phyloP scores from a whole-genome alignment of 768 basidiomycete species.

The Cytidiella melzeri region DNA sequence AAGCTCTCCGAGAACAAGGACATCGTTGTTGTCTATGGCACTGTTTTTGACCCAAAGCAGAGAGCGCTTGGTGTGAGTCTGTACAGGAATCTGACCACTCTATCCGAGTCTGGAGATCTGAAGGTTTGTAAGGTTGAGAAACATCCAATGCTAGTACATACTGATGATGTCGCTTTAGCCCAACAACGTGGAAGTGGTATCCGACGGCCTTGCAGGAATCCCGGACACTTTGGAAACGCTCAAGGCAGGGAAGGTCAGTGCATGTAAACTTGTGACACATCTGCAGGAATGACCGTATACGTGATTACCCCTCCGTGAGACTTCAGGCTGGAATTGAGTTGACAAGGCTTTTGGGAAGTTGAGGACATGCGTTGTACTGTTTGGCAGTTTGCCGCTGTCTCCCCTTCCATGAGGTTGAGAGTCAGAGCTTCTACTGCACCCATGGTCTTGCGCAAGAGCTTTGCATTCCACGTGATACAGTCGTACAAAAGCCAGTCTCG shows the following conservation, averaged over 20 bases:
- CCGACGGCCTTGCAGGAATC: constrained; percentile 34
- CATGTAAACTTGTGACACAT: constrained; percentile 33
- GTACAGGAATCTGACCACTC: constrained; percentile 12
- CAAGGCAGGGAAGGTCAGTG: constrained; percentile 32
- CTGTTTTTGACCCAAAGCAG: constrained; percentile 7
- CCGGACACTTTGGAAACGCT: constrained; percentile 30
- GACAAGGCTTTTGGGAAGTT: too few relatives aligned
- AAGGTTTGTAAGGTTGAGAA: constrained; percentile 16
- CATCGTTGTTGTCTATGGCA: constrained; percentile 36
- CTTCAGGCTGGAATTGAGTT: too few relatives aligned
- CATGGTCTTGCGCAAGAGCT: too few relatives aligned
- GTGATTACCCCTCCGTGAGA: too few relatives aligned
- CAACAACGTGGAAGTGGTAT: constrained; percentile 33
- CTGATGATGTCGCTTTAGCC: constrained; percentile 24
- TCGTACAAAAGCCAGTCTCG: too few relatives aligned
- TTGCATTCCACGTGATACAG: too few relatives aligned
- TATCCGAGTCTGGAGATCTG: constrained; percentile 15
- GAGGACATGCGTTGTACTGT: too few relatives aligned
- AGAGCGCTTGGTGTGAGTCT: constrained; percentile 14
- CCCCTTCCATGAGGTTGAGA: too few relatives aligned
- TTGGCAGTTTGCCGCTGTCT: too few relatives aligned
- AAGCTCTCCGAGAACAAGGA: constrained; percentile 35
- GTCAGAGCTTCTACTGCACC: too few relatives aligned
- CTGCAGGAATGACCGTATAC: too few relatives aligned
- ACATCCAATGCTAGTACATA: not conserved